Conservation (phyloP, 78 protist species). For the Polysphondylium violaceum region DNA sequence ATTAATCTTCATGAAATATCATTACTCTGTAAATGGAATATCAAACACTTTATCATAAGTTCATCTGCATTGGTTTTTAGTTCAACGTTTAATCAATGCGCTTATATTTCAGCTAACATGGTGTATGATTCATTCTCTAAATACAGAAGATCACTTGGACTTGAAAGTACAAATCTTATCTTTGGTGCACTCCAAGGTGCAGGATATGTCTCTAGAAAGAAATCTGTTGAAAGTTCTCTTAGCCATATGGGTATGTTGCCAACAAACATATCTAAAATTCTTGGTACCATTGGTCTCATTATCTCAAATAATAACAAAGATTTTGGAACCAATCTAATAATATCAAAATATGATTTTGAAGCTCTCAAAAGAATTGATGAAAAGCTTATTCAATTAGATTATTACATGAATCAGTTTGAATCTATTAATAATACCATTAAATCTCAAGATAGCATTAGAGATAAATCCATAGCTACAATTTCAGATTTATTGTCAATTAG, state of each 20-base stretch:
- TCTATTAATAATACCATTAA: no score
- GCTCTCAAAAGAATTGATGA: no score
- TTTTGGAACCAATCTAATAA: no score
- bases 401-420: no score
- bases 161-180: constrained; percentile 30
- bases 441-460: no score
- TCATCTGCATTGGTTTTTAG: constrained; percentile 62
- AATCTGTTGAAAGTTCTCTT: no score
- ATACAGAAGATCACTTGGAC: constrained; percentile 47
- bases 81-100: constrained; percentile 53
- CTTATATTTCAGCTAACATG: constrained; percentile 83
- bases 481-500: neutral
- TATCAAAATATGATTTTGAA: no score
- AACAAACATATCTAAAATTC: no score
- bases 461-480: neutral
- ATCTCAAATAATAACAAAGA: no score
- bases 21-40: neutral
- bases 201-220: constrained; percentile 42
- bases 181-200: constrained; percentile 75
- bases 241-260: no score
- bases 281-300: no score
- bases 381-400: no score
- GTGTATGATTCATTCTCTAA: constrained; percentile 66
- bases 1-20: constrained; percentile 58
- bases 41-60: constrained; percentile 38